Percentiles rank a stretch among this genome's conserved stretches.
Evolutionary conservation across 768 basidiomycete genomes (phyloP).

Genomic region (Suillus occidentalis): DNA sequence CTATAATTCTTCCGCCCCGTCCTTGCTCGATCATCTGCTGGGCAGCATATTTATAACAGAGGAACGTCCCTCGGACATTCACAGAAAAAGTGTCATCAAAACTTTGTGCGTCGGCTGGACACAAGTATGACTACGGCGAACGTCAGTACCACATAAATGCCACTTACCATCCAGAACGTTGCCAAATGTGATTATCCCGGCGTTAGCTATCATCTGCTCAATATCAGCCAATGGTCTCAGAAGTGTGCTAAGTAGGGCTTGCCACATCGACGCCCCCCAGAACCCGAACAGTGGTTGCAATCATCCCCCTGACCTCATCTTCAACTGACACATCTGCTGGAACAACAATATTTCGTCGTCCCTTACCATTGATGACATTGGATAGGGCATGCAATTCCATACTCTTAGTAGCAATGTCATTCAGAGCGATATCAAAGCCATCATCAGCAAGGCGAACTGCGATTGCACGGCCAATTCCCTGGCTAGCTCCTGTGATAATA

Average conservation of each 20-base stretch:
- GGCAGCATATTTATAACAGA: constrained; percentile 40
- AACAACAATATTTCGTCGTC: constrained; percentile 5
- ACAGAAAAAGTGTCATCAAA: constrained; percentile 33
- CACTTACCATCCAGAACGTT: not conserved
- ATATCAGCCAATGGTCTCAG: not conserved
- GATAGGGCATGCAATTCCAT: constrained; percentile 13
- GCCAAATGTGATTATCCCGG: constrained; percentile 6
- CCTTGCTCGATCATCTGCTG: constrained; percentile 41
- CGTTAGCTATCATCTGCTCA: constrained; percentile 12
- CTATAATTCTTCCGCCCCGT: constrained; percentile 39
- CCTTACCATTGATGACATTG: constrained; percentile 11
- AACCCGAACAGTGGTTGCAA: constrained; percentile 7
- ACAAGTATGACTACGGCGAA: not conserved
- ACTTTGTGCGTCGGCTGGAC: constrained; percentile 28
- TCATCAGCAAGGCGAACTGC: constrained; percentile 46
- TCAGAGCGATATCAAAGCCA: constrained; percentile 48
- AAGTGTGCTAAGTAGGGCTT: not conserved
- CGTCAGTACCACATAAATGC: not conserved
- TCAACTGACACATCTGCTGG: constrained; percentile 17
- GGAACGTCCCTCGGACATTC: constrained; percentile 36
- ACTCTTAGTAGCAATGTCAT: constrained; percentile 33
- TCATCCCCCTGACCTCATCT: constrained; percentile 17
- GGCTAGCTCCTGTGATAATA: constrained; percentile 44
- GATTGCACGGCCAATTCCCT: constrained; percentile 51
- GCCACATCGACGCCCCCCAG: constrained; percentile 19